These are phyloP conservation scores for Mycena galericulata DNA, from an alignment of 768 basidiomycete species.

Conservation along the genomic window DNA sequence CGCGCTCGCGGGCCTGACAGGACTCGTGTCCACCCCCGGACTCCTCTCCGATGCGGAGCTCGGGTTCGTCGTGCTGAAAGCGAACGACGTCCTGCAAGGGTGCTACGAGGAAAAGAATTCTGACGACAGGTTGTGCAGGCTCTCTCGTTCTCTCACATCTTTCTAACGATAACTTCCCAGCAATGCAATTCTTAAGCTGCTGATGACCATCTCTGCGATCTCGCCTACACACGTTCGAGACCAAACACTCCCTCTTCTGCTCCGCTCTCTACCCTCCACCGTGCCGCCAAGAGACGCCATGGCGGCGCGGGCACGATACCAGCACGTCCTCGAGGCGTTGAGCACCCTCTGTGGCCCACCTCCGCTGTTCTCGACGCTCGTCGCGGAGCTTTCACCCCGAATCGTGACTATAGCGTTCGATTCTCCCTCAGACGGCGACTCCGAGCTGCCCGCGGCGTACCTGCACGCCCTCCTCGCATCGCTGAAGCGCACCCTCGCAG, in stretches of 20 bases:
- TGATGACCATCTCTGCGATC: conserved; percentile 70
- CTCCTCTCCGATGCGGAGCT: conserved; percentile 81
- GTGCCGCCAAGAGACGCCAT: conserved; percentile 68
- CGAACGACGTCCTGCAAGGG: conserved; percentile 74
- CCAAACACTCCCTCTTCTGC: conserved; percentile 85
- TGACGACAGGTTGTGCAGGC: conserved; percentile 61
- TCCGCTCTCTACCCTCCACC: conserved; percentile 76
- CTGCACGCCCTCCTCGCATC: conserved; percentile 85
- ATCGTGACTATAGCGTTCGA: conserved; percentile 51
- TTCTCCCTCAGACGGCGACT: conserved; percentile 43
- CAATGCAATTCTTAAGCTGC: conserved; percentile 67
- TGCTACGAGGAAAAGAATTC: conserved; percentile 60
- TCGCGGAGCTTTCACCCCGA: conserved; percentile 82
- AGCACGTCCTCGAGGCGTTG: conserved; percentile 76
- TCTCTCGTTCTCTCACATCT: neutral
- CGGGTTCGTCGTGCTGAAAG: conserved; percentile 80
- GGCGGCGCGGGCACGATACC: conserved; percentile 70
- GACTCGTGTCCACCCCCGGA: conserved; percentile 70
- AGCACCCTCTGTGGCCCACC: conserved; percentile 78
- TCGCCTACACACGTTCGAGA: conserved; percentile 75
- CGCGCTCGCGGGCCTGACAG: conserved; percentile 74
- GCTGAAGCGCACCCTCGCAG: conserved; percentile 68
- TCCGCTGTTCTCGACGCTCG: conserved; percentile 86
- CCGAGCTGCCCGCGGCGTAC: conserved; percentile 83
- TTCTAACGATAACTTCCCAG: conserved; percentile 49